These are phyloP conservation scores for Microstroma glucosiphilum DNA, from an alignment of 1,284 basidiomycete species.

Conservation along the genomic window DNA sequence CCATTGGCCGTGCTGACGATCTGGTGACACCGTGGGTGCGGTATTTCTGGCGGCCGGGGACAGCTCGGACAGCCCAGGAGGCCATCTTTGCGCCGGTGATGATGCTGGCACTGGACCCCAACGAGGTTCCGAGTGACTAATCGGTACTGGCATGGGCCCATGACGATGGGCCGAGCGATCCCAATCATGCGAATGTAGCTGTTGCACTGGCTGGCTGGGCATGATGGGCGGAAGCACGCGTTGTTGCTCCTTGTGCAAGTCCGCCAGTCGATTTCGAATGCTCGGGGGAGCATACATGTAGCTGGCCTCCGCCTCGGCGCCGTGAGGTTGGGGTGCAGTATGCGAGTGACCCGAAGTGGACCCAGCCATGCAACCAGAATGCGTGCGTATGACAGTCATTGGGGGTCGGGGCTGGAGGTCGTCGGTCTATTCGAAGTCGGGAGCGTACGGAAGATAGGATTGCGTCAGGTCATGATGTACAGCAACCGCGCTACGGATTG, in stretches of 20 bases:
- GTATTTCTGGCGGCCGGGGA: not conserved
- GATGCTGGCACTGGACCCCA: not conserved
- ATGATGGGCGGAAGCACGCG: not conserved
- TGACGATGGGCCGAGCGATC: not conserved
- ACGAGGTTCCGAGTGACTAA: too few species aligned
- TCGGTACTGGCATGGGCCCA: too few species aligned
- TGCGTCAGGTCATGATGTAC: too few species aligned
- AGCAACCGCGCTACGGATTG: too few species aligned
- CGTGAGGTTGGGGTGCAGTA: not conserved
- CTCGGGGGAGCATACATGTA: constrained; percentile 6
- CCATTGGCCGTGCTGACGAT: not conserved
- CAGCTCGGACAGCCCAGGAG: not conserved
- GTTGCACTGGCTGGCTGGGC: not conserved
- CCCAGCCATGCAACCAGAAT: not conserved
- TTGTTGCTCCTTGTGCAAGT: not conserved
- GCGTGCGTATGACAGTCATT: not conserved
- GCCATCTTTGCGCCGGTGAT: not conserved
- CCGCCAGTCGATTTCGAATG: not conserved
- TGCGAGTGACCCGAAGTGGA: not conserved
- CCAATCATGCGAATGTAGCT: not conserved
- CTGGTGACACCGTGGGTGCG: not conserved
- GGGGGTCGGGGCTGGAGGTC: not conserved
- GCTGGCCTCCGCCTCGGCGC: constrained; percentile 1
- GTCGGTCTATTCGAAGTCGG: too few species aligned
- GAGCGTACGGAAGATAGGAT: too few species aligned